Percentiles rank a stretch among this genome's conserved stretches.
These are phyloP conservation scores for Chimonanthus praecox DNA, from an alignment of 164 flowering plant species.

Conservation along the genomic window DNA sequence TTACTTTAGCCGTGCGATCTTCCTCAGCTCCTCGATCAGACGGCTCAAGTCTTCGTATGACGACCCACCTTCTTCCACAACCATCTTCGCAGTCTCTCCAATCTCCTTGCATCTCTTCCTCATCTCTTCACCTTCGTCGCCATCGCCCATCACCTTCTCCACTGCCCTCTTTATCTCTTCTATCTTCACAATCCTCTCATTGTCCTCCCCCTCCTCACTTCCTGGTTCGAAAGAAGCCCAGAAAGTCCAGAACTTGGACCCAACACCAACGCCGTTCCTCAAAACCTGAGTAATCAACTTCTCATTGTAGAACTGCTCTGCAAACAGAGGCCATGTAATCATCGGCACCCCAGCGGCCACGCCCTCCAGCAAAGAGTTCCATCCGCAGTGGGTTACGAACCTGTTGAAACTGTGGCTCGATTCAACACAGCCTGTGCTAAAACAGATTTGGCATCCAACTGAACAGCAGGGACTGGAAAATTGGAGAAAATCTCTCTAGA, in stretches of 20 bases:
- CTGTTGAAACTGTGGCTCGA: too few species aligned
- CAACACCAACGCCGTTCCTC: too few species aligned
- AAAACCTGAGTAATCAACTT: slow-evolving; percentile 21
- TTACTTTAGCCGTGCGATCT: not conserved
- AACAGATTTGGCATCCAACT: too few species aligned
- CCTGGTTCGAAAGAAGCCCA: not conserved
- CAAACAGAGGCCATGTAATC: slow-evolving; percentile 51
- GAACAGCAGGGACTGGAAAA: too few species aligned
- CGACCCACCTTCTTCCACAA: slow-evolving; percentile 33
- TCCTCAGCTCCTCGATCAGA: slow-evolving; percentile 17
- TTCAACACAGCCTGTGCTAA: too few species aligned
- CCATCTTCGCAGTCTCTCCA: slow-evolving; percentile 20
- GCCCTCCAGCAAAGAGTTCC: too few species aligned
- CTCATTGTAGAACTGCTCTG: slow-evolving; percentile 16
- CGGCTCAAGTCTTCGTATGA: slow-evolving; percentile 18
- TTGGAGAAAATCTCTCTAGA: too few species aligned
- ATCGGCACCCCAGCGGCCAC: too few species aligned
- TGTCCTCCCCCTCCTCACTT: not conserved
- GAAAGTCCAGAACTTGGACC: not conserved
- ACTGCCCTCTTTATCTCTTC: slow-evolving; percentile 24
- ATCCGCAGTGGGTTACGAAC: too few species aligned
- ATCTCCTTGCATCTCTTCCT: not conserved
- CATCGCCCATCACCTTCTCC: slow-evolving; percentile 18
- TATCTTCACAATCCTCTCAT: not conserved
- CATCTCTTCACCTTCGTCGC: slow-evolving; percentile 22